A percentile compares a stretch with the other conserved stretches of the same genome.
phyloP scores from a whole-genome alignment of 352 stramenopile species.

The Pilasporangium apinafurcum region DNA sequence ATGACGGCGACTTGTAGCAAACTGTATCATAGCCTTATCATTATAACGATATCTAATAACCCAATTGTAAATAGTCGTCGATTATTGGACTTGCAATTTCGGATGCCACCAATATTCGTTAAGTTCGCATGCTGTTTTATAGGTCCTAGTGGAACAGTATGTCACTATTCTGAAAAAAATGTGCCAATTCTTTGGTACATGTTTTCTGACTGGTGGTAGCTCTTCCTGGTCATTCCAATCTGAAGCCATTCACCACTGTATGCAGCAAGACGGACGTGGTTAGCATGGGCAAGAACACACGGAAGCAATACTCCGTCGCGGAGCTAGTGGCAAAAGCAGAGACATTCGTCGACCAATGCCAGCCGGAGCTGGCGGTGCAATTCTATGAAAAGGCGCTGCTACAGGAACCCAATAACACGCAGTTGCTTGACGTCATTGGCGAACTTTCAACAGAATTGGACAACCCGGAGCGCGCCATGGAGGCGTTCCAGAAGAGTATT shows the following conservation, averaged over 20 bases:
- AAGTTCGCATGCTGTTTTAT: too few relatives aligned
- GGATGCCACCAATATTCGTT: too few relatives aligned
- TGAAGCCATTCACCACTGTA: conserved; percentile 3
- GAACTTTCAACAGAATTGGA: conserved; percentile 81
- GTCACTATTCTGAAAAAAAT: too few relatives aligned
- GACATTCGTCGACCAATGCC: conserved; percentile 76
- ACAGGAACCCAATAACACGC: conserved; percentile 62
- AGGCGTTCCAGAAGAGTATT: conserved; percentile 70
- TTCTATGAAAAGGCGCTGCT: conserved; percentile 79
- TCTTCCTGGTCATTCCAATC: background rate
- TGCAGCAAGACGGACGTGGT: conserved; percentile 10
- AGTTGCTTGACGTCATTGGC: conserved; percentile 70
- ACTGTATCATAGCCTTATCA: too few relatives aligned
- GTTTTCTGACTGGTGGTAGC: too few relatives aligned
- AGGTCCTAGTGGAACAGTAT: too few relatives aligned
- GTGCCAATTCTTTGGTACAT: too few relatives aligned
- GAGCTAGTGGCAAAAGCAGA: conserved; percentile 82
- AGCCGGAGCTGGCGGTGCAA: conserved; percentile 75
- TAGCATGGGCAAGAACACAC: conserved; percentile 19
- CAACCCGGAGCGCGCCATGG: conserved; percentile 65
- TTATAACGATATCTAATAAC: too few relatives aligned
- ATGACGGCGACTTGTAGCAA: too few relatives aligned
- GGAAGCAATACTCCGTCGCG: conserved; percentile 41
- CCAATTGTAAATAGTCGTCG: too few relatives aligned
- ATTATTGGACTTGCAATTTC: too few relatives aligned